These are phyloP conservation scores for Austroboletus eburneus DNA, from an alignment of 768 basidiomycete genomes.

Conservation along the genomic window DNA sequence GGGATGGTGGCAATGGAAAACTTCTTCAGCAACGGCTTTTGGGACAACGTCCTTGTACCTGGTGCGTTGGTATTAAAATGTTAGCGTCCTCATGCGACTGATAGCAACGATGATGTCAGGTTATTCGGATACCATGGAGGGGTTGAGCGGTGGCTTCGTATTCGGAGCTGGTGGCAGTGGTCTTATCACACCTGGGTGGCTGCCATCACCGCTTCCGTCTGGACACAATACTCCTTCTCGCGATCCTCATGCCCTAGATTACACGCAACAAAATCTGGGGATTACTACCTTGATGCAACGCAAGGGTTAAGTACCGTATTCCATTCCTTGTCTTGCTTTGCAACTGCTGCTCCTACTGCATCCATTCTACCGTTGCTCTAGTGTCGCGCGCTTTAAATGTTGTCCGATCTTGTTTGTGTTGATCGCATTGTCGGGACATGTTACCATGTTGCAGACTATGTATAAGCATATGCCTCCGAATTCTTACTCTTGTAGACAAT, in stretches of 20 bases:
- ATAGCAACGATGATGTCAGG: constrained; percentile 40
- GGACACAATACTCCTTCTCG: constrained; percentile 44
- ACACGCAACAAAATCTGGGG: constrained; percentile 24
- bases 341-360: constrained; percentile 1
- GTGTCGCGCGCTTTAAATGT: constrained; percentile 3
- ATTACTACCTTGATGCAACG: constrained; percentile 23
- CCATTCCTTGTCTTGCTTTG: constrained; percentile 3
- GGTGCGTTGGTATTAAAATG: constrained; percentile 44
- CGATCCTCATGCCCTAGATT: constrained; percentile 23
- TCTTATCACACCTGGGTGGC: constrained; percentile 70
- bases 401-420: constrained; percentile 8
- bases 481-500: constrained; percentile 5
- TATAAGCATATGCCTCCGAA: constrained; percentile 9
- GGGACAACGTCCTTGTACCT: constrained; percentile 85
- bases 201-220: constrained; percentile 56
- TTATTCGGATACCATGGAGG: constrained; percentile 76
- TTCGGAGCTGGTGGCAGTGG: constrained; percentile 83
- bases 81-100: background rate
- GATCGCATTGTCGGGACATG: constrained; percentile 8
- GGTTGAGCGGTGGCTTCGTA: constrained; percentile 80
- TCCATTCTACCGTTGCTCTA: background rate
- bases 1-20: constrained; percentile 73
- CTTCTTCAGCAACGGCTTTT: constrained; percentile 74
- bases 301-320: constrained; percentile 17
- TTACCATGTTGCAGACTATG: constrained; percentile 9